Conservation (phyloP, 2,329 filamentous ascomycete species). For the Exophiala calicioides region DNA sequence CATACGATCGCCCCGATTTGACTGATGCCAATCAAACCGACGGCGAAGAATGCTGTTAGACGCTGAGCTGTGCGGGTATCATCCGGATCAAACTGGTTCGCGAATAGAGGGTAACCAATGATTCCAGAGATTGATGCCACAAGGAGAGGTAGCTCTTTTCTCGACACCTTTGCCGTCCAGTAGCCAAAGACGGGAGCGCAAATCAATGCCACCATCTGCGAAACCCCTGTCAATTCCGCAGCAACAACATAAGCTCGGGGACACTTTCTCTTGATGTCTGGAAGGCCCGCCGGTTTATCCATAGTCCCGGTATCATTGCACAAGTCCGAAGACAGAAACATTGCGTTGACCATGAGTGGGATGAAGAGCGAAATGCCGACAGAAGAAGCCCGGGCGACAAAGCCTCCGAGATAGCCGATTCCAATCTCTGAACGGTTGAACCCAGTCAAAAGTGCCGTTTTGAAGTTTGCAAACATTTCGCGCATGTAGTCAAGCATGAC, state of each 20-base stretch:
- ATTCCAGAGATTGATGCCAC: constrained; percentile 72
- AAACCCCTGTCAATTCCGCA: constrained; percentile 82
- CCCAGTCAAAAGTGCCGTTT: constrained; percentile 67
- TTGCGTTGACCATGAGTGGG: constrained; percentile 87
- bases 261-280: constrained; percentile 80
- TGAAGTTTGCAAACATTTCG: constrained; percentile 28
- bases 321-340: constrained; percentile 77
- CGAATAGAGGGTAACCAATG: constrained; percentile 74
- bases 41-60: constrained; percentile 70
- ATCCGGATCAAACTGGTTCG: constrained; percentile 75
- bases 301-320: constrained; percentile 58
- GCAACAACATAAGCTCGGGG: constrained; percentile 84
- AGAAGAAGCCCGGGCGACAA: constrained; percentile 90
- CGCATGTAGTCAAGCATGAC: constrained; percentile 1
- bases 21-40: constrained; percentile 80
- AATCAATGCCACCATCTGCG: constrained; percentile 81
- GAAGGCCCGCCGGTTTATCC: constrained; percentile 36
- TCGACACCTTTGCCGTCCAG: constrained; percentile 67
- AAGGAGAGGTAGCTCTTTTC: constrained; percentile 72
- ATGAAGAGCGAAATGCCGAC: constrained; percentile 96
- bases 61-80: constrained; percentile 68
- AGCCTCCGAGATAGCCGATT: constrained; percentile 87
- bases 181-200: constrained; percentile 87
- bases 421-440: constrained; percentile 76
- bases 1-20: constrained; percentile 97